These are phyloP conservation scores for Macroventuria anomochaeta DNA, from an alignment of 2,329 filamentous ascomycete genomes.

Conservation along the genomic window DNA sequence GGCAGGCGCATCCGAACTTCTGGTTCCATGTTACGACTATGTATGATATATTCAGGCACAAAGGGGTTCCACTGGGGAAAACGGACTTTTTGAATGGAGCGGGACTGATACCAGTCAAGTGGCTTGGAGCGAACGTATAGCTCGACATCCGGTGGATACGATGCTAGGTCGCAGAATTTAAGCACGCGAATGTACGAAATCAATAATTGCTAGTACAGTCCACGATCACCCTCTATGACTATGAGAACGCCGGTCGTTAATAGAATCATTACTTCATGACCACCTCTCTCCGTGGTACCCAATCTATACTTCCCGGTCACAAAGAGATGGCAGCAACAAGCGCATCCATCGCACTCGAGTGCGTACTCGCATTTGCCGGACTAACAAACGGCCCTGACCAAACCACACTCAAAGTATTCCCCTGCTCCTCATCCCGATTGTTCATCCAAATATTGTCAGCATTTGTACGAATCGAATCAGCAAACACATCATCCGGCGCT, in stretches of 20 bases:
- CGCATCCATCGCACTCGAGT: conserved; percentile 70
- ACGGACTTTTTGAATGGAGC: conserved; percentile 57
- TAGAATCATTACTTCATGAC: conserved; percentile 1
- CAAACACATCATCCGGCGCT: conserved; percentile 59
- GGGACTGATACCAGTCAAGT: conserved; percentile 8
- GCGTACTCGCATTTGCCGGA: conserved; percentile 63
- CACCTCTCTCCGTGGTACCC: background rate
- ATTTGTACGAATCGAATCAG: conserved; percentile 64
- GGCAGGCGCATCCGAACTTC: conserved; percentile 62
- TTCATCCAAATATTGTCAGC: conserved; percentile 70
- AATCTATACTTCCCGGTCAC: background rate
- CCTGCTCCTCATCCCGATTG: conserved; percentile 58
- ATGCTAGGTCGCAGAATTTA: background rate
- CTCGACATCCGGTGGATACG: background rate
- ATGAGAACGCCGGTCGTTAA: background rate
- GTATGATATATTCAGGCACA: conserved; percentile 66
- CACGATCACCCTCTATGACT: background rate
- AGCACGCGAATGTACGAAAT: background rate
- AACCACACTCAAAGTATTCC: conserved; percentile 64
- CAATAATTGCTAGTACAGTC: background rate
- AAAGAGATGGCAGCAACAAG: conserved; percentile 64
- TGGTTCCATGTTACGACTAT: conserved; percentile 68
- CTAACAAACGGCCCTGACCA: conserved; percentile 67
- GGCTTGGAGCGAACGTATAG: conserved; percentile 1
- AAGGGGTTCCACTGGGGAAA: conserved; percentile 69